Evolutionary conservation across 257 asterid species (phyloP), one percentile per base, ranked within the genome.

Genomic region (Mitragyna speciosa): DNA sequence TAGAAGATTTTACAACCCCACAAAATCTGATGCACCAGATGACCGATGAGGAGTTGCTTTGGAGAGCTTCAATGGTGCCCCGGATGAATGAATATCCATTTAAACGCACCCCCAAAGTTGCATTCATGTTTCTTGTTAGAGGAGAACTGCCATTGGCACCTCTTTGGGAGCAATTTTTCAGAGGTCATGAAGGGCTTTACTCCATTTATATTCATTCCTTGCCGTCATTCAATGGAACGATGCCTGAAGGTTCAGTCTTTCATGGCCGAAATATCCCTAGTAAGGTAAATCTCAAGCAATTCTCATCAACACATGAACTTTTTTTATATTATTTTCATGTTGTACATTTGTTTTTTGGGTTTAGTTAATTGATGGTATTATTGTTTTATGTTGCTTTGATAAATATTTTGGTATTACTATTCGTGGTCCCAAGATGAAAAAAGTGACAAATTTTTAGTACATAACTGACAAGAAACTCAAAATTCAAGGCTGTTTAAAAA

Each of bases 51-150:
- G 95, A 91, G 72, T 72, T 94, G 80, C 81, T 92, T 0, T 91
- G 94, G 97, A 82, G 93, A 76, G 98, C 98, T 68, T 90, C 98
- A 20, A 85, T 94, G 93, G 84, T 81, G 70, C 92, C 98, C 0
- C 83, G 77, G 80, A 72, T 83, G 0, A 0, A 1, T 0, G 82
- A 48, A 6, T 82, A 47, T 20, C 97, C 98, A 6, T 90, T 86
- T 75, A 66, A 72, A 0, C 81, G 88, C 0, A 88, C 83, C 4
- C 93, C 92, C 0, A 94, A 94, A 70, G 86, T 92, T 12, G 97
- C 98, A 0, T 94, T 92, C 84, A 89, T 94, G 97, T 94, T 91
- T 67, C 87, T 94, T 24, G 87, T 89, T 0, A 88, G 90, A 78
- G 88, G 87, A 67, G 88, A 83, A 28, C 52, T 94, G 85, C 92